phyloP scores from a whole-genome alignment of 1,284 basidiomycete genomes.

The Austroboletus novae-zelandiae region DNA sequence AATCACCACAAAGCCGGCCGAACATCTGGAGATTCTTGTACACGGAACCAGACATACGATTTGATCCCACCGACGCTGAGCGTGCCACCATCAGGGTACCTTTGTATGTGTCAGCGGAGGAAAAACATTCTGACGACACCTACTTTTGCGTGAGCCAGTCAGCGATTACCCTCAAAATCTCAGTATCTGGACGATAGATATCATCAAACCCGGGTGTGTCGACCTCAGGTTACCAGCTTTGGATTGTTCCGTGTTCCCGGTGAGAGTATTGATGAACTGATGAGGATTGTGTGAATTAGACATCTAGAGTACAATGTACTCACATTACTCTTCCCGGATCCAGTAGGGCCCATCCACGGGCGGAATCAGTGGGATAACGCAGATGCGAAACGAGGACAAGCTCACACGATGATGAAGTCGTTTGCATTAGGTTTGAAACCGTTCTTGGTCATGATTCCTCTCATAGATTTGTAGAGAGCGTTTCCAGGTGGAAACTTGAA shows the following conservation, averaged over 20 bases:
- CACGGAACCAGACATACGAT: constrained; percentile 36
- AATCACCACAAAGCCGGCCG: constrained; percentile 24
- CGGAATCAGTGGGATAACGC: not conserved
- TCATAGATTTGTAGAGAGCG: not conserved
- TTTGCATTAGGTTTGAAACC: constrained; percentile 7
- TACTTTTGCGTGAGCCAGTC: constrained; percentile 14
- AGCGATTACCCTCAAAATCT: constrained; percentile 19
- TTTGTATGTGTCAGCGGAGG: constrained; percentile 1
- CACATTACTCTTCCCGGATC: constrained; percentile 25
- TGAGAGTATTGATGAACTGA: constrained; percentile 21
- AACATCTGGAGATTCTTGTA: constrained; percentile 37
- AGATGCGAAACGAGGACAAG: not conserved
- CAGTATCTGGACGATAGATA: constrained; percentile 11
- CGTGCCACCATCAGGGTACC: constrained; percentile 7
- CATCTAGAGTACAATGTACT: not conserved
- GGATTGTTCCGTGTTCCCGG: constrained; percentile 5
- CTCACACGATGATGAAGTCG: constrained; percentile 17
- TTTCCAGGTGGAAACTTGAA: not conserved
- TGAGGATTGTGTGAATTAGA: not conserved
- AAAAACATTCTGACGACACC: not conserved
- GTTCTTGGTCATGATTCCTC: constrained; percentile 1
- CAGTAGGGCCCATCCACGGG: constrained; percentile 17
- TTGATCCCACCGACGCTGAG: constrained; percentile 22
- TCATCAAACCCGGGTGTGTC: constrained; percentile 29
- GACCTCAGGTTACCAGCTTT: constrained; percentile 5